A percentile compares a stretch with the other conserved stretches of the same genome.
These are phyloP conservation scores for Cenchrus fungigraminus DNA, from an alignment of 176 grass and related monocot genomes.

Conservation along the genomic window DNA sequence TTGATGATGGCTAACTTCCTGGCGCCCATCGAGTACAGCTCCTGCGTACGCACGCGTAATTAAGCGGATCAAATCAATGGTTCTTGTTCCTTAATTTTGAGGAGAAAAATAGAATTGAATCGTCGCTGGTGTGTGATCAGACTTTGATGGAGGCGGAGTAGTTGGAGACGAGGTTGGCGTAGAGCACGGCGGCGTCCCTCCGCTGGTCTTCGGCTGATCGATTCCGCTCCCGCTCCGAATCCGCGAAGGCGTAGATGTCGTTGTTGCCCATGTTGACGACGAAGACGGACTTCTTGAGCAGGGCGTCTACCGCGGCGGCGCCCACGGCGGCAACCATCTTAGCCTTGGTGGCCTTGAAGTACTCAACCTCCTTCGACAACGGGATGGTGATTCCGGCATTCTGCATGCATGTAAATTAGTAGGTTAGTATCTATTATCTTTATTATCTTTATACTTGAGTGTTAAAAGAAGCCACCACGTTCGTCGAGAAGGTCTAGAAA, in stretches of 20 bases:
- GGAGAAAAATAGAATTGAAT: neutral
- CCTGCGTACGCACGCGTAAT: neutral
- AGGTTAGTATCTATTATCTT: no score
- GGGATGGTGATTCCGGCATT: constrained; percentile 29
- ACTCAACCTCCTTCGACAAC: constrained; percentile 31
- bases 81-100: neutral
- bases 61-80: neutral
- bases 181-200: neutral
- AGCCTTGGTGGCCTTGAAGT: constrained; percentile 35
- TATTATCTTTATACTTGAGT: no score
- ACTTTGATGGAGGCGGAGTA: constrained; percentile 31
- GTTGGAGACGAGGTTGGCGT: constrained; percentile 31
- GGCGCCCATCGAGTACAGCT: constrained; percentile 41
- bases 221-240: neutral
- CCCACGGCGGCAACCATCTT: constrained; percentile 18
- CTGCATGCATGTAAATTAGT: neutral
- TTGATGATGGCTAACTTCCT: constrained; percentile 44
- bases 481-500: no score
- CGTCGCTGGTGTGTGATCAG: neutral
- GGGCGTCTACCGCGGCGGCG: neutral
- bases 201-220: neutral
- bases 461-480: no score
- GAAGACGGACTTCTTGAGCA: constrained; percentile 51
- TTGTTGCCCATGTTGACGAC: constrained; percentile 36
- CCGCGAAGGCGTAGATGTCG: constrained; percentile 39